Evolutionary conservation across 805 yeast genomes (phyloP), one percentile per base, ranked within the genome.

Genomic region (Yamadazyma laniorum): DNA sequence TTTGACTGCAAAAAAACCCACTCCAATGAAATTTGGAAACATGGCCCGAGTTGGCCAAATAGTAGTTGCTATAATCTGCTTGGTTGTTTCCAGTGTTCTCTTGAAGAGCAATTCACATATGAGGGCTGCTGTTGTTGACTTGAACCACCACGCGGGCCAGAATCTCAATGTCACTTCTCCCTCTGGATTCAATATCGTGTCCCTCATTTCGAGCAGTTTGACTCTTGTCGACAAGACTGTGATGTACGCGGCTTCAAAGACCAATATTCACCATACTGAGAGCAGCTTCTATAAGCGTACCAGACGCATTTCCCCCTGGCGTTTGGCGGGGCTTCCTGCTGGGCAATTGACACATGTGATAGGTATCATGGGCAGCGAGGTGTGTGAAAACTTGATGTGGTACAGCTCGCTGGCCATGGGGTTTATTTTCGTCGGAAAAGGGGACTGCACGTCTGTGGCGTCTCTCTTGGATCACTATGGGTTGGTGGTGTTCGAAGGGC

Each of bases 351-450:
- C 32, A 11, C 40, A 38, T 28, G 23, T 43, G 8, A 28, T 39
- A 3, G 37, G 43, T 4, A 27, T 46, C n/a, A 12, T 34, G 2
- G 35, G 39, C 3, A 25, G 37, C 4, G 48, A 46, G 25, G 8
- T 29, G 2, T 28, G 31, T 9, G 44, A 40, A 18, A 29, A 35
- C 14, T 34, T 40, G 16, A 14, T 43, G 15, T 45, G 50, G 50
- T 43, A 39, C 27, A 19, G 36, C 9, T 40, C 47, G 6, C 31
- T 36, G 35, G 19, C 30, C 15, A 31, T 37, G 29, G 39, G 34
- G 12, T 33, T 45, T 30, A 27, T 43, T 9, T 25, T 26, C 15
- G 18, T 22, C 5, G 50, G 50, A 2, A 31, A 18, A 26, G 26
- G 34, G 32, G 25, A 43, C 17, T 45, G 50, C 29, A 37, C 32